Conservation (phyloP, 2,329 filamentous ascomycete genomes). For the Pyrenophora tritici-repentis region DNA sequence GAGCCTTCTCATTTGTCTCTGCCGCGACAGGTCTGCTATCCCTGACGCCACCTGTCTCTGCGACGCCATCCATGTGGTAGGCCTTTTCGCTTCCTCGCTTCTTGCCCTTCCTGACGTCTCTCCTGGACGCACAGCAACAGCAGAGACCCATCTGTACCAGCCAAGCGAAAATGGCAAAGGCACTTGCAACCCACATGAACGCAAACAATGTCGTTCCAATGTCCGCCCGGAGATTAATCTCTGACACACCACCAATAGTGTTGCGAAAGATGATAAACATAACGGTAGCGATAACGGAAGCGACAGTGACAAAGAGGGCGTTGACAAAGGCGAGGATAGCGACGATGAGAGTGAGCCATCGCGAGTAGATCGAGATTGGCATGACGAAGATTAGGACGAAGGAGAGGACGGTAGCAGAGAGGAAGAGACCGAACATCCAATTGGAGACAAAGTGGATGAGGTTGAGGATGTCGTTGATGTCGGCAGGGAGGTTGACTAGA, state of each 20-base stretch:
- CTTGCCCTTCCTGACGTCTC: conserved; percentile 58
- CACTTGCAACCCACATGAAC: conserved; percentile 86
- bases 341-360: conserved; percentile 67
- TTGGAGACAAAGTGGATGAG: conserved; percentile 76
- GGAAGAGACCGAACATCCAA: conserved; percentile 89
- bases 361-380: conserved; percentile 58
- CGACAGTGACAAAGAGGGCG: conserved; percentile 70
- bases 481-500: conserved; percentile 72
- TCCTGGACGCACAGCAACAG: conserved; percentile 71
- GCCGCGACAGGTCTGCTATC: conserved; percentile 3
- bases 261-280: conserved; percentile 83
- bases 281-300: conserved; percentile 75
- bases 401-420: conserved; percentile 71
- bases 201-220: conserved; percentile 77
- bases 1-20: conserved; percentile 6
- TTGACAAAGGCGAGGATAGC: conserved; percentile 70
- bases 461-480: conserved; percentile 73
- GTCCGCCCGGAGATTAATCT: conserved; percentile 75
- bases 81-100: conserved; percentile 51
- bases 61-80: conserved; percentile 28
- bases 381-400: conserved; percentile 72
- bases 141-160: conserved; percentile 73
- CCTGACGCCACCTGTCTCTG: conserved; percentile 8
- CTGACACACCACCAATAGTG: conserved; percentile 69
- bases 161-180: conserved; percentile 70